These are phyloP conservation scores for Ophiocordyceps australis DNA, from an alignment of 2,329 filamentous ascomycete species.

Conservation along the genomic window DNA sequence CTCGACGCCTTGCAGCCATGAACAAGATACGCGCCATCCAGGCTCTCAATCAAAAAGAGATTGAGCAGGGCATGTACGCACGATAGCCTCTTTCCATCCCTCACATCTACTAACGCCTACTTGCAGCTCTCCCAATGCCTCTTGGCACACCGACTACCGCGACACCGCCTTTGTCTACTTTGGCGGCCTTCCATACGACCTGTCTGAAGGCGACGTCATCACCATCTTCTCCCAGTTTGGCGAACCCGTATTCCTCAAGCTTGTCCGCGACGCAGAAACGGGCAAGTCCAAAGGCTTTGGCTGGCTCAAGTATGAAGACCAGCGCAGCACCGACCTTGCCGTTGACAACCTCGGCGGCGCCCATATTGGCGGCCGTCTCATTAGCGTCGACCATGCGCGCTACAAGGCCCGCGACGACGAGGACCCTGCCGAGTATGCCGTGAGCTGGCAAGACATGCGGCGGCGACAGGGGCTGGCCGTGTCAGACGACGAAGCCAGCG, in stretches of 20 bases:
- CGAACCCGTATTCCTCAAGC: conserved; percentile 83
- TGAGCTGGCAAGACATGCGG: conserved; percentile 42
- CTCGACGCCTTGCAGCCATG: no score
- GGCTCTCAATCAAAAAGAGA: conserved; percentile 82
- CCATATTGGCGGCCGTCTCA: conserved; percentile 57
- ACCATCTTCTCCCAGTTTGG: conserved; percentile 96
- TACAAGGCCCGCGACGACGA: conserved; percentile 81
- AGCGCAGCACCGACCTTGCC: conserved; percentile 84
- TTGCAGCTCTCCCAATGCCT: conserved; percentile 64
- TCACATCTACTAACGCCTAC: no score
- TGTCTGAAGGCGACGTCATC: conserved; percentile 89
- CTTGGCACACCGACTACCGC: conserved; percentile 95
- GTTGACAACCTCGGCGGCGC: conserved; percentile 91
- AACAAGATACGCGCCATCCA: conserved; percentile 89
- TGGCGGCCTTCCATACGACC: conserved; percentile 77
- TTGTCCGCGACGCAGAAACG: conserved; percentile 87
- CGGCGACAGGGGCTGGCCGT: conserved; percentile 27
- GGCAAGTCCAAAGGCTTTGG: conserved; percentile 90
- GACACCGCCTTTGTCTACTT: conserved; percentile 96
- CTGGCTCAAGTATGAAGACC: conserved; percentile 96
- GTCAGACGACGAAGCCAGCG: conserved; percentile 25
- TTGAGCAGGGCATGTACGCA: conserved; percentile 65
- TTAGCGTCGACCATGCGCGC: conserved; percentile 81
- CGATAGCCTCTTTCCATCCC: no score
- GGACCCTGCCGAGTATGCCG: conserved; percentile 37